Base-by-base conservation (phyloP, 805 yeast genomes). In the Metschnikowia picachoensis region DNA sequence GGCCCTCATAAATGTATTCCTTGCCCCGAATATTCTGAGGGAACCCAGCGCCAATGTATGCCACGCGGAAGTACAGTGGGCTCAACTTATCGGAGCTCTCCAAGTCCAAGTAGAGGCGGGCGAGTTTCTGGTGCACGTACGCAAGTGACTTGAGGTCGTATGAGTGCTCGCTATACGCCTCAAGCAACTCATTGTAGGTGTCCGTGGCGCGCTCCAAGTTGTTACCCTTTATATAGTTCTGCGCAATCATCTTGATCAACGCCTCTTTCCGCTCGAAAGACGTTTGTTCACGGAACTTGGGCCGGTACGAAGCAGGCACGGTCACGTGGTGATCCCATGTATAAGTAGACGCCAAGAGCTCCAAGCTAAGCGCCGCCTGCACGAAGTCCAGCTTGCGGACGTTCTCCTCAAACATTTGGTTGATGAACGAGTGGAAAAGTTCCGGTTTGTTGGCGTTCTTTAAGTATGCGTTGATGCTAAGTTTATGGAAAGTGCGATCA, bases 361-460 rank as follows among this genome's bases (percentile, higher is more conserved):
- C 90, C 56, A 88, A 73, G 56, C 90, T 79, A 51, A 89, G 73
- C 3, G 92, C 96, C 8, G 95, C 95, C 67, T 89, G 96, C 30
- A 85, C 83, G 59, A 63, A 79, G 59, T 87, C 87, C 20, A 69
- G 70, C 63, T 81, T 84, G 16, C 62, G 57, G 41, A 84, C 48
- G 56, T 85, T 82, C 50, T 76, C 78, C 53, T 82, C 83, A 58
- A 78, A 86, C 78, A 89, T 77, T 46, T 82, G 85, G 65, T 82
- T 79, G 52, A 89, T 79, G 60, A 87, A 85, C n/a, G 86, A 78
- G 62, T 85, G 85, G 65, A 88, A 83, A 47, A 85, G 71, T 62
- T 87, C 94, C 0, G 94, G 92, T 56, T 82, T 81, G 59, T 83
- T 80, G 35, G 87, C 89, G 53, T 85, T 81, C 73, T 84, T 78